phyloP scores from a whole-genome alignment of 495 filamentous ascomycete genomes.

The Pseudevernia furfuracea region DNA sequence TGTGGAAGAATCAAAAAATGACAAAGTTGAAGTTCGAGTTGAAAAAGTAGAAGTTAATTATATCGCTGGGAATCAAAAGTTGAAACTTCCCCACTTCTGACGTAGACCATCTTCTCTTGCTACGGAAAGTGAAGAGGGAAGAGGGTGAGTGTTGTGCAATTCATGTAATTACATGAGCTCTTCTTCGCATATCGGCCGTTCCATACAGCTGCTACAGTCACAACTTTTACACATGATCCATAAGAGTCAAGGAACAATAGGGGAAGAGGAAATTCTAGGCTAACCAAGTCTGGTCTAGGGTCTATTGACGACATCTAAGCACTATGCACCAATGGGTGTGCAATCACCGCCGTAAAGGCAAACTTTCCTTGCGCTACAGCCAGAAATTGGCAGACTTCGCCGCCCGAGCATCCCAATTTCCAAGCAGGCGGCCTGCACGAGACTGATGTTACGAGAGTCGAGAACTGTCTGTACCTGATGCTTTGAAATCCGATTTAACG shows the following conservation, averaged over 20 bases:
- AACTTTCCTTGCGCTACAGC: too few relatives aligned
- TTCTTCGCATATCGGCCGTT: neutral
- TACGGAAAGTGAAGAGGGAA: too few relatives aligned
- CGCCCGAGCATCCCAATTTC: neutral
- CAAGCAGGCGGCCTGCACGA: neutral
- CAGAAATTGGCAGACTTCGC: too few relatives aligned
- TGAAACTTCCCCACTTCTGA: conserved; percentile 4
- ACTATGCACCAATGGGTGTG: too few relatives aligned
- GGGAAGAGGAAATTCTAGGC: neutral
- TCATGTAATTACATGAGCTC: neutral
- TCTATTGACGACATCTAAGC: neutral
- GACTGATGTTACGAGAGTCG: neutral
- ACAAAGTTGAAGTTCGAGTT: neutral
- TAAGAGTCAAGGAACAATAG: too few relatives aligned
- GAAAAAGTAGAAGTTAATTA: too few relatives aligned
- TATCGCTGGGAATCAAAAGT: neutral
- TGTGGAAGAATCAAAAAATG: neutral
- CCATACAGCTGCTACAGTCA: neutral
- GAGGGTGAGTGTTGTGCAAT: neutral
- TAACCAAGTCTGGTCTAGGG: neutral
- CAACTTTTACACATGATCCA: too few relatives aligned
- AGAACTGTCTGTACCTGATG: neutral
- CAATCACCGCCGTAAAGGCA: neutral
- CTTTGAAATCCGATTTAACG: neutral
- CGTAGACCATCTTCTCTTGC: neutral